These are phyloP conservation scores for Allantophomopsis lycopodina DNA, from an alignment of 2,329 filamentous ascomycete species.

Conservation along the genomic window DNA sequence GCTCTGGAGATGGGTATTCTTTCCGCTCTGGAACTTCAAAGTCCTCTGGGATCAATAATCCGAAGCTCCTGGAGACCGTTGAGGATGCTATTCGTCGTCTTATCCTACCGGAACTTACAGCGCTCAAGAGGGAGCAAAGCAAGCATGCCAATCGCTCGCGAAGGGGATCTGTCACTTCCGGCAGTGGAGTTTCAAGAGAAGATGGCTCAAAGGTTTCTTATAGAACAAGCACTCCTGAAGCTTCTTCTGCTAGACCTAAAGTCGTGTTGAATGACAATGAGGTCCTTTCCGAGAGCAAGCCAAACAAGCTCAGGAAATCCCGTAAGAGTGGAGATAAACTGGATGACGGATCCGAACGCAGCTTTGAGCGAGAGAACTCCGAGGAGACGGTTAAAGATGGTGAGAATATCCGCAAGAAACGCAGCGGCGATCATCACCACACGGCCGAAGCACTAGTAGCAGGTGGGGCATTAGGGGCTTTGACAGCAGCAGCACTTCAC, in stretches of 20 bases:
- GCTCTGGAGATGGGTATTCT: slow-evolving; percentile 41
- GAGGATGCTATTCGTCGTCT: slow-evolving; percentile 62
- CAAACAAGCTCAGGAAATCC: slow-evolving; percentile 33
- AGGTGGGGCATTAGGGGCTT: slow-evolving; percentile 31
- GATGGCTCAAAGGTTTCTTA: slow-evolving; percentile 22
- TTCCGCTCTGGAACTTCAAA: slow-evolving; percentile 39
- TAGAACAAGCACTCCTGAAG: slow-evolving; percentile 21
- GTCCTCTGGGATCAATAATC: slow-evolving; percentile 54
- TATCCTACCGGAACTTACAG: slow-evolving; percentile 78
- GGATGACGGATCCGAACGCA: slow-evolving; percentile 10
- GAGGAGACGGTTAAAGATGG: slow-evolving; percentile 35
- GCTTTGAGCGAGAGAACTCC: slow-evolving; percentile 25
- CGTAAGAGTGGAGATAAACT: slow-evolving; percentile 28
- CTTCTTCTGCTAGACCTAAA: slow-evolving; percentile 35
- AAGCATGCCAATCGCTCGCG: slow-evolving; percentile 48
- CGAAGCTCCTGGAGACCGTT: slow-evolving; percentile 56
- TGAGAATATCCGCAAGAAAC: slow-evolving; percentile 24
- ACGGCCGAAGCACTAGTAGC: slow-evolving; percentile 13
- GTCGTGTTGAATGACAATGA: slow-evolving; percentile 44
- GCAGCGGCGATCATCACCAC: slow-evolving; percentile 11
- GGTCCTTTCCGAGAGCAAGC: slow-evolving; percentile 35
- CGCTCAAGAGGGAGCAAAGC: slow-evolving; percentile 81
- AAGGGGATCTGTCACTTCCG: slow-evolving; percentile 45
- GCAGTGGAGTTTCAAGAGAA: slow-evolving; percentile 40
- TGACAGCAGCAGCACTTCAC: slow-evolving; percentile 48